Conservation (phyloP, 495 filamentous ascomycete species). For the Bryoglossum gracile region DNA sequence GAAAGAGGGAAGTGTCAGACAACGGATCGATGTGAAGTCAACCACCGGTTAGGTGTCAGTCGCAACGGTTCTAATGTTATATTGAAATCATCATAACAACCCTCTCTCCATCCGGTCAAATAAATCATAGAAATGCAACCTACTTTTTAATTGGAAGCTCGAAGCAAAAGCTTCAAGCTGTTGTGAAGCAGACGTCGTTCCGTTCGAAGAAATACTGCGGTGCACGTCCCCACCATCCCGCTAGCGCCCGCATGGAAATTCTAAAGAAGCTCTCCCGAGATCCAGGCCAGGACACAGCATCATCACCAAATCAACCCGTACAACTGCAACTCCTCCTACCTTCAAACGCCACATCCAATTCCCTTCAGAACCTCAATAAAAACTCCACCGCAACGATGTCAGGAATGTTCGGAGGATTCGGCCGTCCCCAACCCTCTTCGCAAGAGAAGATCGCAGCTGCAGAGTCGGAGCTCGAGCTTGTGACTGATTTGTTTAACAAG, state of each 20-base stretch:
- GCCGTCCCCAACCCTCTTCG: constrained; percentile 81
- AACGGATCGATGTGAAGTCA: constrained; percentile 53
- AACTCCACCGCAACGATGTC: constrained; percentile 76
- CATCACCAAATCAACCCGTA: constrained; percentile 2
- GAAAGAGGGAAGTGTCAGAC: constrained; percentile 25
- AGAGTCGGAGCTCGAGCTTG: constrained; percentile 88
- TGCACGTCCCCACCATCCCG: background rate
- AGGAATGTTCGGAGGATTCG: constrained; percentile 72
- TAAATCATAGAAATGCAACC: no score
- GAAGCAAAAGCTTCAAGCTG: constrained; percentile 10
- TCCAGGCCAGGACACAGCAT: constrained; percentile 9
- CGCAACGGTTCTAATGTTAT: constrained; percentile 84
- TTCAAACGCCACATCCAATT: constrained; percentile 6
- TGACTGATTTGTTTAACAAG: constrained; percentile 96
- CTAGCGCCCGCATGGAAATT: constrained; percentile 16
- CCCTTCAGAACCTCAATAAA: constrained; percentile 2
- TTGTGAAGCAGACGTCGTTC: background rate
- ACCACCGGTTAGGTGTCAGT: constrained; percentile 61
- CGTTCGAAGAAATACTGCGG: background rate
- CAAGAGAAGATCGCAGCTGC: constrained; percentile 93
- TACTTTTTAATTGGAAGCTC: no score
- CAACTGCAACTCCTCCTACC: background rate
- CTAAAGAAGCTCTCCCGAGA: background rate
- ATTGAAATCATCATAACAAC: constrained; percentile 39
- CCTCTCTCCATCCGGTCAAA: no score